A percentile compares a stretch with the other conserved stretches of the same genome.
These are phyloP conservation scores for Penicillium frequentans DNA, from an alignment of 2,329 filamentous ascomycete genomes.

Conservation along the genomic window DNA sequence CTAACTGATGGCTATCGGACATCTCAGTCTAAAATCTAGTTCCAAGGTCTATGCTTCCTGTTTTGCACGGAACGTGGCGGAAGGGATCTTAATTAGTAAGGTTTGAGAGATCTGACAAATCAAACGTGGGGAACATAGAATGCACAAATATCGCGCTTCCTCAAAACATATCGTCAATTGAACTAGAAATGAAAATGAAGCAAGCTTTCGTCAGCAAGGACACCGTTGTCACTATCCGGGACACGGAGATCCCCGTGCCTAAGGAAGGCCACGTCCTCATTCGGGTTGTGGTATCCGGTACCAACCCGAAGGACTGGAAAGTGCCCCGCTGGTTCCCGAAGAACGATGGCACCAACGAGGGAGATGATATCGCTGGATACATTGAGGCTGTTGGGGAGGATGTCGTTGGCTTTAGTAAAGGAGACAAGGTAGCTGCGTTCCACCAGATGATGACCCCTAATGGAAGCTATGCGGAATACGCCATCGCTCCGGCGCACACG, in stretches of 20 bases:
- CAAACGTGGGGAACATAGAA: neutral
- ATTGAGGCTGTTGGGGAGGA: conserved; percentile 53
- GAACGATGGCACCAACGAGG: conserved; percentile 38
- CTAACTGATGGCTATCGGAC: too few relatives aligned
- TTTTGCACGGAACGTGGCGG: too few relatives aligned
- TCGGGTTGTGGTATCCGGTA: conserved; percentile 41
- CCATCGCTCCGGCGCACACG: conserved; percentile 52
- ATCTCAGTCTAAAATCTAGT: too few relatives aligned
- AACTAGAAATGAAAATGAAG: conserved; percentile 36
- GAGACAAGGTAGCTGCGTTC: conserved; percentile 54
- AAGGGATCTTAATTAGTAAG: neutral
- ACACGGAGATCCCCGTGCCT: conserved; percentile 45
- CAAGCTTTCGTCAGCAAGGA: conserved; percentile 39
- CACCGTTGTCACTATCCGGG: conserved; percentile 38
- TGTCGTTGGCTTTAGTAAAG: conserved; percentile 55
- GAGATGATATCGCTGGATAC: conserved; percentile 54
- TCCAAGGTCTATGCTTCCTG: too few relatives aligned
- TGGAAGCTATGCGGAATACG: conserved; percentile 60
- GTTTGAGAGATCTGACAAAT: neutral
- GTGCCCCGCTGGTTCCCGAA: conserved; percentile 13
- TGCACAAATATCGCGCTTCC: neutral
- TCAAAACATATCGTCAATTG: neutral
- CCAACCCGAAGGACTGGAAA: conserved; percentile 54
- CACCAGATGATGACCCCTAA: conserved; percentile 50
- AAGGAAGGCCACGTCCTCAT: conserved; percentile 40